Conservation (phyloP, 495 filamentous ascomycete genomes). For the Podospora anserina region DNA sequence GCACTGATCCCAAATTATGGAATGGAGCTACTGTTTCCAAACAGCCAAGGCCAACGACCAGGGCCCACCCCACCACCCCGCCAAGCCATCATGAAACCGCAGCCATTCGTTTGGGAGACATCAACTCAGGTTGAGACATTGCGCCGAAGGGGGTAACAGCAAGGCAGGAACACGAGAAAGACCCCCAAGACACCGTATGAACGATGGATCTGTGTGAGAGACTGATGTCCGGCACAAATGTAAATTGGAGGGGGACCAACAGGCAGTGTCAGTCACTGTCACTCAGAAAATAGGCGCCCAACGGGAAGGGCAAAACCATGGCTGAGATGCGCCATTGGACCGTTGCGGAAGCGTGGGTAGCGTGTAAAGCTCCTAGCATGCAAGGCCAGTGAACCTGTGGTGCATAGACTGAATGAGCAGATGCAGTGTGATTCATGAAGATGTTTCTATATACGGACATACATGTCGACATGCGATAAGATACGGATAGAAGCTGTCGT, state of each 20-base stretch:
- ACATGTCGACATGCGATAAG: no score
- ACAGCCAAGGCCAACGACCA: background rate
- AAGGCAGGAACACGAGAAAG: no score
- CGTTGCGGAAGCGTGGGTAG: constrained; percentile 2
- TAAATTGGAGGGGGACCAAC: background rate
- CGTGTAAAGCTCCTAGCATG: constrained; percentile 5
- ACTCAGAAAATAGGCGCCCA: background rate
- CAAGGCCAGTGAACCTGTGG: background rate
- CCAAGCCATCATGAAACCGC: background rate
- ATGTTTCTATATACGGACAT: background rate
- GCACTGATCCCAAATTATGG: background rate
- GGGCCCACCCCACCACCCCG: no score
- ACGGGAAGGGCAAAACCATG: background rate
- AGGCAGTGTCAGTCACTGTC: background rate
- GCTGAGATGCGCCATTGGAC: constrained; percentile 1
- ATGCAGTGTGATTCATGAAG: background rate
- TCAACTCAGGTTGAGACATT: background rate
- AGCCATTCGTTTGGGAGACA: background rate
- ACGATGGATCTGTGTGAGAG: background rate
- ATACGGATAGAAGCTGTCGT: no score
- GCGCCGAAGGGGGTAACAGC: background rate
- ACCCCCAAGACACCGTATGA: background rate
- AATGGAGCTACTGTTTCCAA: background rate
- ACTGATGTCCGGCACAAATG: background rate
- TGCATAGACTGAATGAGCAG: background rate